phyloP scores from a whole-genome alignment of 129 eudicot species.

The Lonicera japonica region DNA sequence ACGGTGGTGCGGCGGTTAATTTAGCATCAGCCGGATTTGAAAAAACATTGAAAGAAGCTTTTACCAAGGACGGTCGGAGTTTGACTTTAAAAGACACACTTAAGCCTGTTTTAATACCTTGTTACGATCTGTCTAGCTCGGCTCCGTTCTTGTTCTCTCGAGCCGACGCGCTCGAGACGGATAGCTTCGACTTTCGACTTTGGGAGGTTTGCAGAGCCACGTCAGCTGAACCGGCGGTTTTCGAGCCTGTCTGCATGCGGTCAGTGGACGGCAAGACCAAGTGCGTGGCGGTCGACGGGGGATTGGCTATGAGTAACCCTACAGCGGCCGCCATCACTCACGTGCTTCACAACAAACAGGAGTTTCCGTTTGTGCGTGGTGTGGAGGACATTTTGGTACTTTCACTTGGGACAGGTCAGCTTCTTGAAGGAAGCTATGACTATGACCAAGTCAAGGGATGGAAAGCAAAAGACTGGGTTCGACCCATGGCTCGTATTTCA shows the following conservation, averaged over 20 bases:
- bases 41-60: slow-evolving; percentile 55
- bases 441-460: slow-evolving; percentile 67
- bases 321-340: slow-evolving; percentile 95
- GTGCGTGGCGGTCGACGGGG: slow-evolving; percentile 82
- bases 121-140: slow-evolving; percentile 81
- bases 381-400: slow-evolving; percentile 95
- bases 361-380: slow-evolving; percentile 90
- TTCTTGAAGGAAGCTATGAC: slow-evolving; percentile 51
- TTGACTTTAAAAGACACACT: slow-evolving; percentile 73
- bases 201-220: slow-evolving; percentile 97
- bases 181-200: slow-evolving; percentile 69
- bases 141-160: slow-evolving; percentile 88
- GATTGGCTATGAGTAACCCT: slow-evolving; percentile 89
- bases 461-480: slow-evolving; percentile 76
- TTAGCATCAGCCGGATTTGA: slow-evolving; percentile 43
- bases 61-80: slow-evolving; percentile 42
- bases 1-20: slow-evolving; percentile 9
- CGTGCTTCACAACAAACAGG: slow-evolving; percentile 90
- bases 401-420: slow-evolving; percentile 81
- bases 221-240: slow-evolving; percentile 72
- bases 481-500: slow-evolving; percentile 77
- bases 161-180: slow-evolving; percentile 87
- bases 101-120: slow-evolving; percentile 86
- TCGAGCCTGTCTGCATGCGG: slow-evolving; percentile 72
- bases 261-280: slow-evolving; percentile 71